A percentile compares a stretch with the other conserved stretches of the same genome.
These are phyloP conservation scores for Cryptosporidium xiaoi DNA, from an alignment of 169 alveolate species.

Conservation along the genomic window DNA sequence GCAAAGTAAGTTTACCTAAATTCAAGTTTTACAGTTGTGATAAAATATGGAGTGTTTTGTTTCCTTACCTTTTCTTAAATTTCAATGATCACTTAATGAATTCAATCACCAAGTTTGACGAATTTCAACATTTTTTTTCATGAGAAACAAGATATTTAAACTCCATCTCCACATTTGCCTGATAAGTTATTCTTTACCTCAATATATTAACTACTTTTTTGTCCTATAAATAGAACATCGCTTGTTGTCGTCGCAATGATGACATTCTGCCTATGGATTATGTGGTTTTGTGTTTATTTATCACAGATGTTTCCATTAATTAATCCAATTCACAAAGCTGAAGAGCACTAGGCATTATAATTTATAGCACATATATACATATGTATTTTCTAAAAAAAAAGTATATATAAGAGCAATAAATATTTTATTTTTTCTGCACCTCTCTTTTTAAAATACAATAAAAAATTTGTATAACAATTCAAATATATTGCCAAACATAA, in stretches of 20 bases:
- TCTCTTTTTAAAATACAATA: too few species aligned
- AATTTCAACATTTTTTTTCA: too few species aligned
- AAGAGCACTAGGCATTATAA: conserved; percentile 29
- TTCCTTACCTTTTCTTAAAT: neutral
- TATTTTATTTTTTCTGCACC: neutral
- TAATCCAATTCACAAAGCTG: conserved; percentile 66
- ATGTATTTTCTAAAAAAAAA: neutral
- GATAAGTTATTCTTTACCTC: too few species aligned
- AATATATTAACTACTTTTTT: neutral
- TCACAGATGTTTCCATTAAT: conserved; percentile 69
- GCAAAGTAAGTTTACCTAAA: conserved; percentile 59
- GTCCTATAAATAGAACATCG: conserved; percentile 5
- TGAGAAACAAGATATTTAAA: too few species aligned
- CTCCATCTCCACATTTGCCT: too few species aligned
- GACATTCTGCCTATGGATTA: conserved; percentile 70
- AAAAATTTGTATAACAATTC: too few species aligned
- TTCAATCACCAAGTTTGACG: too few species aligned
- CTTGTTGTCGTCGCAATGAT: conserved; percentile 73
- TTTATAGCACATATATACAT: neutral
- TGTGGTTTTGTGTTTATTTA: conserved; percentile 71
- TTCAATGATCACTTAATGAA: neutral
- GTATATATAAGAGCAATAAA: neutral
- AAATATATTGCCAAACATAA: too few species aligned
- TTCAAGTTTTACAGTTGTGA: too few species aligned
- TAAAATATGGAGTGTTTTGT: neutral